These are phyloP conservation scores for Penicillium angulare DNA, from an alignment of 495 filamentous ascomycete species.

Conservation along the genomic window DNA sequence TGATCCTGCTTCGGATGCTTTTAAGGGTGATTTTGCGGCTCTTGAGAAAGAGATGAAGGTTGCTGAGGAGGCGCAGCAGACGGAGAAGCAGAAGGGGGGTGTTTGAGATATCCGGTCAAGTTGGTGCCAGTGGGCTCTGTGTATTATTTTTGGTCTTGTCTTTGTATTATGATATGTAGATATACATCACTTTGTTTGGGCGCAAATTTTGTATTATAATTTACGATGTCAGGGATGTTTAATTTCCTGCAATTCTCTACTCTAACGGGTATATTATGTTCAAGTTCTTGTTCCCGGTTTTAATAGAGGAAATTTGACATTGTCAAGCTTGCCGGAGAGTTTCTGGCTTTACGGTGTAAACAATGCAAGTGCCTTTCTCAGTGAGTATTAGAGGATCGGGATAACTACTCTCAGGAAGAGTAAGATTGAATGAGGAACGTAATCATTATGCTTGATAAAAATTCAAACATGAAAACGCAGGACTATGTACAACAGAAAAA, in stretches of 20 bases:
- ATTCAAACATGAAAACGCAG: constrained; percentile 1
- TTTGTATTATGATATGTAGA: constrained; percentile 13
- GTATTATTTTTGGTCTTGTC: not conserved
- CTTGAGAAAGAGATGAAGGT: constrained; percentile 51
- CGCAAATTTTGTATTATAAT: constrained; percentile 9
- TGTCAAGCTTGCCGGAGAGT: no score
- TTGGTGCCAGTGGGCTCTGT: no score
- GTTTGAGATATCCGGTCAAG: constrained; percentile 6
- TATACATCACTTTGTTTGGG: constrained; percentile 1
- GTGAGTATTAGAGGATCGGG: no score
- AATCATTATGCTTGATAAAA: no score
- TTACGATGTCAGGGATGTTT: not conserved
- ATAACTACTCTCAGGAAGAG: no score
- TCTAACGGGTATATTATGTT: no score
- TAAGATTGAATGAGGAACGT: no score
- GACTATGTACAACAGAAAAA: constrained; percentile 29
- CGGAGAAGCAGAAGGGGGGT: not conserved
- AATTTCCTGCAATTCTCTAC: no score
- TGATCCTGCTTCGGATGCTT: constrained; percentile 47
- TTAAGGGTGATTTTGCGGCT: constrained; percentile 61
- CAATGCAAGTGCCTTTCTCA: no score
- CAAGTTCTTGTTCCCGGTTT: no score
- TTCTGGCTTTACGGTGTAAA: no score
- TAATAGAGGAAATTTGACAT: no score
- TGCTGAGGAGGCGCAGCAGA: constrained; percentile 34